Conservation (phyloP, 176 grass and related monocot species). For the Melocanna baccifera region DNA sequence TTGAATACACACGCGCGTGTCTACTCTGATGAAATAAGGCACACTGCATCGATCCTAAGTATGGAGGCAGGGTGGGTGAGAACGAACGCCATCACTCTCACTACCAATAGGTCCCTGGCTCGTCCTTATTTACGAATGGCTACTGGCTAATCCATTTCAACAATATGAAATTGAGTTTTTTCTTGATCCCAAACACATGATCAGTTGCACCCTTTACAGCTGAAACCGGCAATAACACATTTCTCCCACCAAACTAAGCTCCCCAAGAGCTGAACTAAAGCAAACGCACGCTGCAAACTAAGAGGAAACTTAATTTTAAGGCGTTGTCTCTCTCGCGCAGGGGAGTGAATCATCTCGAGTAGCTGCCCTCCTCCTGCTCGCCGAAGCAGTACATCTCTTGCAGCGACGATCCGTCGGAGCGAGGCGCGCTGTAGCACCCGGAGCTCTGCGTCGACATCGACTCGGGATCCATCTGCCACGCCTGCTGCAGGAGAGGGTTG, state of each 20-base stretch:
- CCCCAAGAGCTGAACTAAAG: neutral
- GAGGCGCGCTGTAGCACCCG: slow-evolving; percentile 47
- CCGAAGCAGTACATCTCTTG: slow-evolving; percentile 54
- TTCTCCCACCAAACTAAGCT: slow-evolving; percentile 10
- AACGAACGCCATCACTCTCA: too few species aligned
- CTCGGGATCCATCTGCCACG: slow-evolving; percentile 40
- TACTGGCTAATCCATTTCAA: neutral
- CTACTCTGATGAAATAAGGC: too few species aligned
- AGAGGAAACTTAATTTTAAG: neutral
- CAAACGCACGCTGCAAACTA: slow-evolving; percentile 11
- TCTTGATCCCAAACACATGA: neutral
- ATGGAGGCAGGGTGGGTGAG: too few species aligned
- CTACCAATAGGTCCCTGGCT: too few species aligned
- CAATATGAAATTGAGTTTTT: neutral
- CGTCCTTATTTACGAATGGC: neutral
- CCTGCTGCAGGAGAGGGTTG: slow-evolving; percentile 28
- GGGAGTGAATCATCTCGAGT: neutral
- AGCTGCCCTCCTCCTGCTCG: slow-evolving; percentile 59
- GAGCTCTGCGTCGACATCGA: slow-evolving; percentile 64
- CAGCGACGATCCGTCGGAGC: slow-evolving; percentile 35
- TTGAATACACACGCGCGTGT: too few species aligned
- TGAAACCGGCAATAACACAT: neutral
- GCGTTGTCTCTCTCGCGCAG: too few species aligned
- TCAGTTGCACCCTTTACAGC: slow-evolving; percentile 6
- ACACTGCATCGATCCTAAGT: too few species aligned